Conservation (phyloP, 2,329 filamentous ascomycete genomes). For the Fusarium dlaminii region DNA sequence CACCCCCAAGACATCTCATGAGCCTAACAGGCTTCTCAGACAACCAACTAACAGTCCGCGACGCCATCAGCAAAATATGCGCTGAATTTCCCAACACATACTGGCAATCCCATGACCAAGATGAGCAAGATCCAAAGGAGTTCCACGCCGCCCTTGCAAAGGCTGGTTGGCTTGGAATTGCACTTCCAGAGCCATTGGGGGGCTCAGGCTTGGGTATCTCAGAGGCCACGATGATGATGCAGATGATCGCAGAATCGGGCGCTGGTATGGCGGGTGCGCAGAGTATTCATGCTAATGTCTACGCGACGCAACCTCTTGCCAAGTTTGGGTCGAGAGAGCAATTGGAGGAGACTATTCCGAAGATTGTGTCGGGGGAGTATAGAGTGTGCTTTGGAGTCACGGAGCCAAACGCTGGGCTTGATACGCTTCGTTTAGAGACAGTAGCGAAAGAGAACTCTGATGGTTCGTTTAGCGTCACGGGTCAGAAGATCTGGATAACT, state of each 20-base stretch:
- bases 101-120: constrained; percentile 79
- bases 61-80: constrained; percentile 75
- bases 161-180: constrained; percentile 84
- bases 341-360: constrained; percentile 70
- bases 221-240: constrained; percentile 88
- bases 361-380: constrained; percentile 76
- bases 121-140: constrained; percentile 75
- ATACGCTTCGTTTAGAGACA: constrained; percentile 77
- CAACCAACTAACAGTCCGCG: constrained; percentile 76
- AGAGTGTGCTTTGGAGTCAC: constrained; percentile 85
- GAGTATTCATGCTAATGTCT: constrained; percentile 73
- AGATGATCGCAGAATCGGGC: constrained; percentile 80
- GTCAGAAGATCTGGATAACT: constrained; percentile 92
- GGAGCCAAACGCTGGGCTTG: constrained; percentile 83
- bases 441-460: constrained; percentile 63
- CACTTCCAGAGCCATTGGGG: constrained; percentile 77
- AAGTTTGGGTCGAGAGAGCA: constrained; percentile 76
- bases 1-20: constrained; percentile 63
- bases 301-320: constrained; percentile 78
- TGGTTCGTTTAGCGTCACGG: constrained; percentile 72
- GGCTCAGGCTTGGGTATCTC: constrained; percentile 81
- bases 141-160: constrained; percentile 79
- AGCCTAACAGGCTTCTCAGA: constrained; percentile 77
- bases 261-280: constrained; percentile 80
- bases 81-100: constrained; percentile 77